A percentile compares a stretch with the other conserved stretches of the same genome.
Evolutionary conservation across 257 asterid genomes (phyloP).

Genomic region (Nicotiana obtusifolia): DNA sequence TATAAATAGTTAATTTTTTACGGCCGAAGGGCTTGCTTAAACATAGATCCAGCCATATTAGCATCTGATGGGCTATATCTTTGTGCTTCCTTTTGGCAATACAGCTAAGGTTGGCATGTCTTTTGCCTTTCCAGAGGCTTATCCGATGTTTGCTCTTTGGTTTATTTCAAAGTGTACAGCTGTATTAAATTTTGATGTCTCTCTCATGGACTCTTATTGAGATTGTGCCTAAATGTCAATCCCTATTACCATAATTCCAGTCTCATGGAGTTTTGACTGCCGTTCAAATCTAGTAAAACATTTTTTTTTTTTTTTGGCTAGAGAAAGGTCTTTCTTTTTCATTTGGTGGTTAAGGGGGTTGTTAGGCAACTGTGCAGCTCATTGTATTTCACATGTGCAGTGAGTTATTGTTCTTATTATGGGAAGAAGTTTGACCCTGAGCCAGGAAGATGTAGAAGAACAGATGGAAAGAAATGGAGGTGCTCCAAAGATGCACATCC

Average conservation of each 20-base stretch:
- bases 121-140: neutral
- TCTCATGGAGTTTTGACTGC: neutral
- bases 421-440: conserved; percentile 94
- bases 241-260: neutral
- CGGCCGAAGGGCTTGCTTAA: neutral
- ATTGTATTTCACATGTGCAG: conserved; percentile 31
- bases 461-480: conserved; percentile 99
- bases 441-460: conserved; percentile 99
- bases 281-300: neutral
- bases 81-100: neutral
- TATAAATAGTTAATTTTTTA: neutral
- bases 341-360: neutral
- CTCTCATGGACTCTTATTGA: neutral
- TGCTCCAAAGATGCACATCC: conserved; percentile 97
- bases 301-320: neutral
- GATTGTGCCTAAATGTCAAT: neutral
- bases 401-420: conserved; percentile 83
- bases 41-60: neutral
- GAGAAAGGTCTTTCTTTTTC: neutral
- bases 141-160: neutral
- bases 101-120: neutral
- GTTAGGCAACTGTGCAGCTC: neutral
- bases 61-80: neutral
- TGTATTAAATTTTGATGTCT: neutral
- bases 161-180: neutral